phyloP scores from a whole-genome alignment of 768 basidiomycete genomes.

The Agaricus subrufescens region DNA sequence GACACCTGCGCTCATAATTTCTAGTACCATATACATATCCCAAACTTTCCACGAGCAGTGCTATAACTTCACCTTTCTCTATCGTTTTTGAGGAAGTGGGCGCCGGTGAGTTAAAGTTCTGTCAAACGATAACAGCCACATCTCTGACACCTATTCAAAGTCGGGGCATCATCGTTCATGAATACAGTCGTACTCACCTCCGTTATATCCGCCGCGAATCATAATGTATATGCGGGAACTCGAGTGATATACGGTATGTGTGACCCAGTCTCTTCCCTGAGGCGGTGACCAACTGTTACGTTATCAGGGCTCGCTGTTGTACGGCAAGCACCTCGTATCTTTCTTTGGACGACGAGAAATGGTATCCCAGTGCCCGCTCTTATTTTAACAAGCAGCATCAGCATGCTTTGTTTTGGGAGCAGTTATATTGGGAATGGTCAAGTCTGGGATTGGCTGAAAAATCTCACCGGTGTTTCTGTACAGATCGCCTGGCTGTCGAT shows the following conservation, averaged over 20 bases:
- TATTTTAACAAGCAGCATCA: conserved; percentile 68
- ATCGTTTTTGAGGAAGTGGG: conserved; percentile 76
- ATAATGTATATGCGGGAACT: conserved; percentile 82
- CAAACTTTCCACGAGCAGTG: conserved; percentile 60
- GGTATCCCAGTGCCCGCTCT: conserved; percentile 76
- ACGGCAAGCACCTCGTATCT: conserved; percentile 67
- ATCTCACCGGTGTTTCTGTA: conserved; percentile 85
- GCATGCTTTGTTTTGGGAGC: conserved; percentile 68
- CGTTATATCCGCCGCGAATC: conserved; percentile 81
- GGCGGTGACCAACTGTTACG: neutral
- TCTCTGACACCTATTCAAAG: conserved; percentile 28
- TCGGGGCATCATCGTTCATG: conserved; percentile 74
- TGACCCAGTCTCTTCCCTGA: neutral
- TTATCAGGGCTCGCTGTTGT: conserved; percentile 47
- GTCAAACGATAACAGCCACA: neutral
- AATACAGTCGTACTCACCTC: conserved; percentile 82
- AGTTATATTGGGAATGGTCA: conserved; percentile 74
- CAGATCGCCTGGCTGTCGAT: conserved; percentile 92
- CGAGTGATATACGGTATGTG: conserved; percentile 68
- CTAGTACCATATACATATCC: conserved; percentile 77
- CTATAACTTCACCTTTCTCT: conserved; percentile 84
- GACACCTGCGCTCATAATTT: neutral
- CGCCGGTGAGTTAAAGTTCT: conserved; percentile 44
- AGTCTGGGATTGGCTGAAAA: conserved; percentile 83
- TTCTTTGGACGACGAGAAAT: conserved; percentile 56